Evolutionary conservation across 2,329 filamentous ascomycete species (phyloP).

Genomic region (Aphanoascus verrucosus): DNA sequence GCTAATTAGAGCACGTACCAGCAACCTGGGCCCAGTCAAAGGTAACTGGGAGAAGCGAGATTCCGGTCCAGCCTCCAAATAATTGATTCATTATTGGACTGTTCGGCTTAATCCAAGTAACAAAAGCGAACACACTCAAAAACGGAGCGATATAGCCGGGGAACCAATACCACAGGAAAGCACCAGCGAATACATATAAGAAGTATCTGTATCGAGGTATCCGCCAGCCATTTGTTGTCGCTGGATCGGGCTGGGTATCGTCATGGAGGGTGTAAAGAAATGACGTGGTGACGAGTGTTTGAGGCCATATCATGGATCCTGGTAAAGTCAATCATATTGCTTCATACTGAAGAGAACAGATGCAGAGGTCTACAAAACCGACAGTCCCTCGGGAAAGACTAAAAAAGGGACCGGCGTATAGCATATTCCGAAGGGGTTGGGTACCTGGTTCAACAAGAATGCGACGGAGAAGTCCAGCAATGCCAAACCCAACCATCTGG

Average conservation of each 20-base stretch:
- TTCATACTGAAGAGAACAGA: background rate
- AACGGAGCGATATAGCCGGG: conserved; percentile 60
- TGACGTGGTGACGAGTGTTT: conserved; percentile 53
- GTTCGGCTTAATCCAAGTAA: conserved; percentile 61
- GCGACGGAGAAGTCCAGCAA: conserved; percentile 56
- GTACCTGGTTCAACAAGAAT: conserved; percentile 41
- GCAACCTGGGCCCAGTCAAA: conserved; percentile 60
- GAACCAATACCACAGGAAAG: conserved; percentile 59
- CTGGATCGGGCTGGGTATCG: conserved; percentile 44
- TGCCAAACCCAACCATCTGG: conserved; percentile 59
- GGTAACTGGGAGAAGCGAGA: conserved; percentile 59
- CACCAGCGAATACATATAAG: conserved; percentile 44
- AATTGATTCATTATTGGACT: conserved; percentile 60
- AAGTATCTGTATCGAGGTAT: conserved; percentile 60
- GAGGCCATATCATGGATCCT: conserved; percentile 64
- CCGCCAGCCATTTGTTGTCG: conserved; percentile 50
- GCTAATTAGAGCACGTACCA: conserved; percentile 27
- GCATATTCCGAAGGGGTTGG: background rate
- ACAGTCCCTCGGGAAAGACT: background rate
- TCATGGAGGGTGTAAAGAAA: conserved; percentile 67
- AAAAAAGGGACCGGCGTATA: background rate
- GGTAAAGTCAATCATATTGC: background rate
- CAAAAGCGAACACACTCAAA: conserved; percentile 58
- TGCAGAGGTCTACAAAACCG: background rate
- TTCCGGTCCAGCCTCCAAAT: conserved; percentile 57